A percentile compares a stretch with the other conserved stretches of the same genome.
Evolutionary conservation across 164 flowering plant genomes (phyloP).

Genomic region (Stephania japonica): DNA sequence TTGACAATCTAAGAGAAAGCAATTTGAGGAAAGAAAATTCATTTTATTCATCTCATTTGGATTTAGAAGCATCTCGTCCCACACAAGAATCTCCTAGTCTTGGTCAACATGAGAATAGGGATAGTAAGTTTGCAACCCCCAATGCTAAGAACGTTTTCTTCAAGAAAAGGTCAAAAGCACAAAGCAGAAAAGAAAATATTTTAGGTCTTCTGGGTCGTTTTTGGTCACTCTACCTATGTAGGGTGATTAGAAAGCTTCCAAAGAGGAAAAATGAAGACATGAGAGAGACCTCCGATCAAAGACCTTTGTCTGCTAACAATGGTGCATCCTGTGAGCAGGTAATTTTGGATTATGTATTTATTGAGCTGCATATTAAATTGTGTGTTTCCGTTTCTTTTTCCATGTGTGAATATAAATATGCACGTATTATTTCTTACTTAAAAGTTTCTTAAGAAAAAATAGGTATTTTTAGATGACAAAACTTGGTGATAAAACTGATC

Average conservation of each 20-base stretch:
- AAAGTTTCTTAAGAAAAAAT: neutral
- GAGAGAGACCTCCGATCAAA: slow-evolving; percentile 22
- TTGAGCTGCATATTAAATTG: neutral
- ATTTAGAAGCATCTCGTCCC: slow-evolving; percentile 17
- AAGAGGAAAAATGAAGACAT: slow-evolving; percentile 48
- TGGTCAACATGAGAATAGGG: slow-evolving; percentile 21
- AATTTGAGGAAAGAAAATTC: slow-evolving; percentile 27
- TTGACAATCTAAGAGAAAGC: slow-evolving; percentile 17
- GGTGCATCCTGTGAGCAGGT: slow-evolving; percentile 32
- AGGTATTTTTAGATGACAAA: neutral
- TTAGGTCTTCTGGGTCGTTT: slow-evolving; percentile 22
- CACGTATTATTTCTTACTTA: neutral
- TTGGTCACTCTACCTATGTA: slow-evolving; percentile 22
- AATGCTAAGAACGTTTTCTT: slow-evolving; percentile 22
- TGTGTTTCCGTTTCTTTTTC: too few relatives aligned
- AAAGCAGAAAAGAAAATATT: slow-evolving; percentile 15
- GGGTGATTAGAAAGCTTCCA: slow-evolving; percentile 23
- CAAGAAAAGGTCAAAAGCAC: slow-evolving; percentile 26
- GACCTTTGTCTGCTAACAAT: slow-evolving; percentile 21
- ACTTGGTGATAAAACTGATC: neutral
- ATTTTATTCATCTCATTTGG: slow-evolving; percentile 17
- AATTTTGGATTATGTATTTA: neutral
- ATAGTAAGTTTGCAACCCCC: slow-evolving; percentile 24
- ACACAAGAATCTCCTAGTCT: slow-evolving; percentile 17
- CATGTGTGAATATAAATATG: neutral